Percentiles rank a stretch among this genome's conserved stretches.
phyloP scores from a whole-genome alignment of 441 rosid genomes.

The Jatropha multifida region DNA sequence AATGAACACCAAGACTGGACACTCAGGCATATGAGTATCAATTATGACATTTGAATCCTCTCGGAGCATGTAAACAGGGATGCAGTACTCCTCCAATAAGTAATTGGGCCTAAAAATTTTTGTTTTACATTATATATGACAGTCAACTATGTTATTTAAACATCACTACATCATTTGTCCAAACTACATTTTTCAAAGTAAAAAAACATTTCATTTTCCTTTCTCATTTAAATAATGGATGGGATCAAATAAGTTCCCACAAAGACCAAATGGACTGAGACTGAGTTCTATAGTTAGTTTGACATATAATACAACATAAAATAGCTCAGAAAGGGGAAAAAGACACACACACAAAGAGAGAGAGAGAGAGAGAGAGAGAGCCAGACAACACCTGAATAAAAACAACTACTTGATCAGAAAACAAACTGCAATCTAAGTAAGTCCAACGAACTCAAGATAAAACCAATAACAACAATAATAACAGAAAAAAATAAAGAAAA shows the following conservation, averaged over 20 bases:
- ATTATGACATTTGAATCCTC: constrained; percentile 28
- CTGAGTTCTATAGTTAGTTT: too few relatives aligned
- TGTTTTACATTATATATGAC: too few relatives aligned
- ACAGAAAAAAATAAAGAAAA: too few relatives aligned
- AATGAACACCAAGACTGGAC: constrained; percentile 72
- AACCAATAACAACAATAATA: not conserved
- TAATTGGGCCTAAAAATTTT: too few relatives aligned
- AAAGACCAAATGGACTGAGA: too few relatives aligned
- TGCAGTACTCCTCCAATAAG: constrained; percentile 41
- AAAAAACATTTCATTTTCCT: not conserved
- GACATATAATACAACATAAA: too few relatives aligned
- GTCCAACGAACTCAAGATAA: not conserved
- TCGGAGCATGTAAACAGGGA: constrained; percentile 50
- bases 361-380: not conserved
- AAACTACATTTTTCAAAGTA: too few relatives aligned
- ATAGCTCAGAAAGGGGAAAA: too few relatives aligned
- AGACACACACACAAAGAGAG: too few relatives aligned
- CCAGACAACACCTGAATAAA: not conserved
- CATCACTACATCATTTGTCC: too few relatives aligned
- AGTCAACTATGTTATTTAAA: too few relatives aligned
- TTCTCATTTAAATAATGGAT: not conserved
- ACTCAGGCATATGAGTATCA: constrained; percentile 31
- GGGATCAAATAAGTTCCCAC: too few relatives aligned
- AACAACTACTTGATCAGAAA: not conserved
- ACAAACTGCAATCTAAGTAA: not conserved